These are phyloP conservation scores for Orychophragmus violaceus DNA, from an alignment of 345 rosid genomes.

Conservation along the genomic window DNA sequence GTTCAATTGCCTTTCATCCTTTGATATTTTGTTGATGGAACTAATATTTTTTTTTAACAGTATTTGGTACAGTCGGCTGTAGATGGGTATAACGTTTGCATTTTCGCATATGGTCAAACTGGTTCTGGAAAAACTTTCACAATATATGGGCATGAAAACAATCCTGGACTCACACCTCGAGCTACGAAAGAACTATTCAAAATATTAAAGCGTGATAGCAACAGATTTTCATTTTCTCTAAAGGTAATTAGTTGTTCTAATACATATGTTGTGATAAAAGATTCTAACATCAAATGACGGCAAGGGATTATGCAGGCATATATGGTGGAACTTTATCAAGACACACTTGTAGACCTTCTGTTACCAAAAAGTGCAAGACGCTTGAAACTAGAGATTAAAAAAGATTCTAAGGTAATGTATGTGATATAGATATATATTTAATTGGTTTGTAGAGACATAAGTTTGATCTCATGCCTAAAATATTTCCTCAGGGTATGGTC, in stretches of 20 bases:
- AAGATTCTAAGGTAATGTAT: constrained; percentile 72
- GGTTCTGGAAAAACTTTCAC: constrained; percentile 99
- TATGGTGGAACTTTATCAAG: constrained; percentile 96
- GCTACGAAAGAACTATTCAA: constrained; percentile 85
- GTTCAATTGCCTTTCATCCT: neutral
- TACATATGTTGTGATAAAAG: neutral
- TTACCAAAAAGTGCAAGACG: constrained; percentile 66
- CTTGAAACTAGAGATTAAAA: constrained; percentile 82
- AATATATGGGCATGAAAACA: constrained; percentile 67
- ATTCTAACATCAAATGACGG: neutral
- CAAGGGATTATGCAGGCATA: constrained; percentile 55
- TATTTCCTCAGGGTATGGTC: constrained; percentile 75
- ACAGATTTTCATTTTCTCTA: constrained; percentile 72
- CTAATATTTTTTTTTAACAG: constrained; percentile 36
- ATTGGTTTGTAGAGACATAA: neutral
- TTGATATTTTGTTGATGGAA: constrained; percentile 9
- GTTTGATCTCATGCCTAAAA: constrained; percentile 1
- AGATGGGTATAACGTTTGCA: constrained; percentile 94
- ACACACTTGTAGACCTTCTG: constrained; percentile 80
- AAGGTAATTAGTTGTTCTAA: constrained; percentile 45
- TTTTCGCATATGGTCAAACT: constrained; percentile 98
- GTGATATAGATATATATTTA: neutral
- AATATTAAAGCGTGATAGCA: constrained; percentile 65
- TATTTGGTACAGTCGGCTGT: constrained; percentile 92
- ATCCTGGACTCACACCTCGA: constrained; percentile 85